A percentile compares a stretch with the other conserved stretches of the same genome.
These are phyloP conservation scores for Suillus discolor DNA, from an alignment of 768 basidiomycete species.

Conservation along the genomic window DNA sequence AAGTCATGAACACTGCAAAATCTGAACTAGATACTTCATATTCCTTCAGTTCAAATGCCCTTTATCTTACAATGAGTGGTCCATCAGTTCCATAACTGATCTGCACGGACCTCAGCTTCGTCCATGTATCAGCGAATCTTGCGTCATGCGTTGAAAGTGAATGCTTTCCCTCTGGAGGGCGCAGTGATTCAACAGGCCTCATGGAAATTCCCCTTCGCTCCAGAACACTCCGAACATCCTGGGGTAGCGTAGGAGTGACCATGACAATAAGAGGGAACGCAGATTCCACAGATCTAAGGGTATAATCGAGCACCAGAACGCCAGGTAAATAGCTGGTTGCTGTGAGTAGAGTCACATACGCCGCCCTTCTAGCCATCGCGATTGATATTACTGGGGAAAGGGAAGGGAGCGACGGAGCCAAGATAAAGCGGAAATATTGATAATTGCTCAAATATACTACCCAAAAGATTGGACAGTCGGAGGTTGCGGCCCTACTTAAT, in stretches of 20 bases:
- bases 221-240: slow-evolving; percentile 54
- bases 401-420: neutral
- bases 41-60: slow-evolving; percentile 65
- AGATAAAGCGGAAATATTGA: neutral
- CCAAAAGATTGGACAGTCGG: neutral
- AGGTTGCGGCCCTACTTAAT: slow-evolving; percentile 1
- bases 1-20: neutral
- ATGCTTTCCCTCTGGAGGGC: slow-evolving; percentile 47
- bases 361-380: slow-evolving; percentile 44
- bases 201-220: slow-evolving; percentile 52
- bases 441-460: neutral
- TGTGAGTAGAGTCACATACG: slow-evolving; percentile 82
- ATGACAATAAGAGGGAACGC: slow-evolving; percentile 81
- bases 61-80: slow-evolving; percentile 27
- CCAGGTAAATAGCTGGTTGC: slow-evolving; percentile 60
- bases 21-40: slow-evolving; percentile 57
- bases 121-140: slow-evolving; percentile 67
- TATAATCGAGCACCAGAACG: slow-evolving; percentile 54
- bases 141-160: slow-evolving; percentile 39
- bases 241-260: slow-evolving; percentile 61
- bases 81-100: slow-evolving; percentile 2
- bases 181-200: slow-evolving; percentile 60
- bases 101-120: slow-evolving; percentile 49
- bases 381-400: neutral
- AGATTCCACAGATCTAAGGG: slow-evolving; percentile 54